These are phyloP conservation scores for Lactifluus hygrophoroides DNA, from an alignment of 768 basidiomycete genomes.

Conservation along the genomic window DNA sequence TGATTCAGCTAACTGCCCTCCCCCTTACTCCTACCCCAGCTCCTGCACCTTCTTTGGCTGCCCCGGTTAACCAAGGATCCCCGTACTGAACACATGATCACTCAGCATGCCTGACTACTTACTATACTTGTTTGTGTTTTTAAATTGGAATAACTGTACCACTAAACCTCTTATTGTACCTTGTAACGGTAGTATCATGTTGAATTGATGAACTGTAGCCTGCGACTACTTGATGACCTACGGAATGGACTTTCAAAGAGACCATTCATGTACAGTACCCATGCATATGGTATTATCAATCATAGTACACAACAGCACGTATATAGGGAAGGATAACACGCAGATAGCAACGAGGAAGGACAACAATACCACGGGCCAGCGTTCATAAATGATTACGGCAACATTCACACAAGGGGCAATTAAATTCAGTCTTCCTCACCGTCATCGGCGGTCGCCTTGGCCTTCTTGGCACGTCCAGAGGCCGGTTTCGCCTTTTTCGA, in stretches of 20 bases:
- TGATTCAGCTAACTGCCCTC: conserved; percentile 2
- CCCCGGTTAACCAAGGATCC: neutral
- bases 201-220: neutral
- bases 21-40: neutral
- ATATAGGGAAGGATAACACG: conserved; percentile 11
- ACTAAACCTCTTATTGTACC: neutral
- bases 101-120: neutral
- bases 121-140: neutral
- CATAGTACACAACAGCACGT: conserved; percentile 4
- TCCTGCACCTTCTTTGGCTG: neutral
- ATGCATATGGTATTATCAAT: conserved; percentile 16
- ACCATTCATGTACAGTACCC: neutral
- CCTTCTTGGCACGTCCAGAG: conserved; percentile 14
- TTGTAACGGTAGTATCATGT: neutral
- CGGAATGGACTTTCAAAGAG: neutral
- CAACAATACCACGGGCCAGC: neutral
- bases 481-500: conserved; percentile 14
- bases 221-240: neutral
- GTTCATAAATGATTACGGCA: neutral
- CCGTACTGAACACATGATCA: neutral
- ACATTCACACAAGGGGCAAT: neutral
- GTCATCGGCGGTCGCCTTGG: neutral
- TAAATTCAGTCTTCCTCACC: conserved; percentile 13
- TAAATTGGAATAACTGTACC: neutral
- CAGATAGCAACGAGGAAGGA: neutral